Evolutionary conservation across 257 asterid species (phyloP), one percentile per base, ranked within the genome.

Genomic region (Perilla frutescens): DNA sequence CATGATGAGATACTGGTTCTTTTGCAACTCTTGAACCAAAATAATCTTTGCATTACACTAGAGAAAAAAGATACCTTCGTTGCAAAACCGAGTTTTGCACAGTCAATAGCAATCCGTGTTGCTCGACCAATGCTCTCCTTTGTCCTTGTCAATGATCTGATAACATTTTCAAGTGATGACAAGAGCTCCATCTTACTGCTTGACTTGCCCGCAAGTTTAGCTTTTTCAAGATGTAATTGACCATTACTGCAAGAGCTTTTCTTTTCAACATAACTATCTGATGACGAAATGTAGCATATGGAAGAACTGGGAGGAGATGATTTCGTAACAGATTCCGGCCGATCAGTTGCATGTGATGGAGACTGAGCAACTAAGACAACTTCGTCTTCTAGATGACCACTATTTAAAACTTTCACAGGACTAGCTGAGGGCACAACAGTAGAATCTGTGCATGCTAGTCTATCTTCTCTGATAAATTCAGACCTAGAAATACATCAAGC

Each of bases 91-190:
- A 32, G 71, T 77, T 91, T 91, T 34, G 96, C 96, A 83, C 97
- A 88, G 73, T 94, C 98, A 62, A 94, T 87, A 36, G 98, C 97
- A 79, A 85, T 53, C 44, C 91, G 91, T 45, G 98, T 93, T 44
- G 98, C 97, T 49, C 96, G 90, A 47, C 87, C 89, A 45, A 91
- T 94, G 83, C 85, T 86, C 74, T 94, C 98, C 73, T 90, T 94
- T 39, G 95, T 87, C 85, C 97, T 85, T 3, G 95, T 90, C 80
- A 94, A 80, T 36, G 89, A 80, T 80, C 84, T 89, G 65, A 91
- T 82, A 63, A 77, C 62, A 32, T 87, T 80, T 83, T 89, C 93
- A 81, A 94, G 87, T 71, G 96, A 81, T 12, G 83, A 83, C 76
- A 93, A 72, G 70, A 83, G 72, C 66, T 83, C 92, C 58, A 76